Base-by-base conservation (phyloP, 345 rosid species). In the Nasturtium officinale region DNA sequence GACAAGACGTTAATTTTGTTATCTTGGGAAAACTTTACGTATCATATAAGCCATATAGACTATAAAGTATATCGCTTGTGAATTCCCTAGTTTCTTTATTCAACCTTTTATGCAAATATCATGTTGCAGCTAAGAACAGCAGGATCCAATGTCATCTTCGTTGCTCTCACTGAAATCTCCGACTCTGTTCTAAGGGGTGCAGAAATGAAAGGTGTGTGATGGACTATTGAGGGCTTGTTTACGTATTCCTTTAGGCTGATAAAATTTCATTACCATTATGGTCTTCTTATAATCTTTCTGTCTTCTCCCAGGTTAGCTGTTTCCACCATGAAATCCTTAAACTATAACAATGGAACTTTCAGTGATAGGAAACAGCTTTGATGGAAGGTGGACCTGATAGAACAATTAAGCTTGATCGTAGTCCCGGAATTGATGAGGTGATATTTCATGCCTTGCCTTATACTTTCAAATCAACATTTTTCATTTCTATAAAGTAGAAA, bases 341-440 rank as follows among this genome's bases (percentile, higher is more conserved):
- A 83, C 80, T 93, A 83, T n/a, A n/a, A 96, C 98, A 33, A 93
- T 93, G 98, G 98, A 93, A 77, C 98, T 97, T 71, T 89, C 94
- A 5, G 72, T 93, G 11, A 69, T 93, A 78, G 96, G 97, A 46
- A 84, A n/a, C 88, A 28, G 97, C 97, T 69, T 75, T 93, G 79
- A 87, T 89, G 90, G 94, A 82, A 79, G 90, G 94, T 75, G 98
- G 98, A 47, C 96, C 97, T 61, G 86, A 93, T 77, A 87, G 97
- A 80, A 89, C 84, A 42, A 89, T 90, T 75, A 85, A 89, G 78
- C 97, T 93, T 78, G 96, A 93, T 73, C 79, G 83, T 77, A 89
- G 86, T 71, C 89, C 97, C 20, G 98, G 98, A 52, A 75, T 84
- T 67, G 96, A 93, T 79, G 98, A 90, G 97, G 98, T 93, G 78